Base-by-base conservation (phyloP, 2,329 filamentous ascomycete genomes). In the Aspergillus arachidicola region DNA sequence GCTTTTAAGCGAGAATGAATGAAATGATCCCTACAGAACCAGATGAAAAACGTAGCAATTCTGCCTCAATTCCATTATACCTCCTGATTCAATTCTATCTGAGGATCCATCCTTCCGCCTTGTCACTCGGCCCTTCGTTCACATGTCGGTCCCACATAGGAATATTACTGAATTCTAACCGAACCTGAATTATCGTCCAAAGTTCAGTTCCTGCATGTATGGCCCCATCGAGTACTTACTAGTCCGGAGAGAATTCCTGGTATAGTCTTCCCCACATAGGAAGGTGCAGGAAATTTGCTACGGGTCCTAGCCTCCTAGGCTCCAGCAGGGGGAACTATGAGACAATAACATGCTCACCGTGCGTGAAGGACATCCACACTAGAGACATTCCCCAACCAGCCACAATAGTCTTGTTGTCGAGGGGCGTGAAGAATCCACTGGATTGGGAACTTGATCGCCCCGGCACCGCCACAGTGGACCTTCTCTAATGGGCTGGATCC, bases 381-480 rank as follows among this genome's bases (percentile, higher is more conserved):
- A 4, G n/a, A 45, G 43, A 54, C 50, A 54, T 54, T 54, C 50
- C 50, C 30, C 32, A 54, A 21, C 50, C 50, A 54, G 50, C 50
- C 50, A 54, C 50, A 21, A 34, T 54, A 21, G 16, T 23, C n/a
- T n/a, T 14, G 10, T 14, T 14, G 12, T 14, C 48, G 26, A 32
- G 28, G 28, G 28, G 23, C 16, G 26, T 36, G 30, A 54, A 32
- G 21, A 11, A 16, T 5, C 16, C 21, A 4, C 32, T 55, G 6
- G 30, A 55, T 55, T 26, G 51, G 51, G 51, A 36, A 46, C 7
- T 36, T 36, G 50, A 53, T 53, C 50, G 28, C 28, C 50, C 32
- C 12, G 16, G 34, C 51, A 55, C 51, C 51, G 51, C 51, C 51
- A 55, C 51, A 55, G 51, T 55, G 51, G 51, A 41, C 14, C 34